Base-by-base conservation (phyloP, 352 stramenopile species). In the Globisporangium emineosum region DNA sequence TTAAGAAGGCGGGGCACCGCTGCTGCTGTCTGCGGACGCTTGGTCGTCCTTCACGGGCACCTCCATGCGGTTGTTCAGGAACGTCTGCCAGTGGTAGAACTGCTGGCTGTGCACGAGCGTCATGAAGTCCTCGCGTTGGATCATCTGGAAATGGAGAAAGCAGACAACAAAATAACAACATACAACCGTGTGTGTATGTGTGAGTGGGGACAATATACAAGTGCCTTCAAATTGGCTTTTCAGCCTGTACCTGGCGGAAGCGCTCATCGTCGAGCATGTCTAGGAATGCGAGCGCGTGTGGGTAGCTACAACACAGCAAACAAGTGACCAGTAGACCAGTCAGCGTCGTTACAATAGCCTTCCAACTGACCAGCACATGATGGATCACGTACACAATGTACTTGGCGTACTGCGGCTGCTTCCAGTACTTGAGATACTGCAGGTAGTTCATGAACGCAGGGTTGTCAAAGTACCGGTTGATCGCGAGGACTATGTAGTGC, bases 361-460 rank as follows among this genome's bases (percentile, higher is more conserved):
- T 15, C 43, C 5, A 56, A 17, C 29, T 42, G 19, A 25, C 29
- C 4, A n/a, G n/a, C n/a, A n/a, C n/a, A n/a, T n/a, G n/a, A n/a
- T n/a, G n/a, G n/a, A n/a, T n/a, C n/a, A 76, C 77, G 60, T 85
- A 91, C 77, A 95, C 81, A 35, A 97, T 88, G 70, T 96, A 97
- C 69, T 94, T 90, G 61, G 88, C 88, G 62, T 97, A 97, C 63
- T 97, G 83, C 47, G 91, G 91, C 70, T 93, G 71, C 67, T 96
- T 95, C 89, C 89, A 97, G 77, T 97, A 97, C 71, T 93, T 90
- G 64, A 97, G 80, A 71, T 97, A 97, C 62, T 93, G 68, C 52
- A 97, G 70, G 74, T 97, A 97, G 67, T 90, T 89, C 62, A 97
- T 75, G 72, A 97, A 97, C 43, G 82, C 77, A 1, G 78, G 77